Evolutionary conservation across 371 early-diverging fungal species (phyloP).

Genomic region (Nematocida ausubeli): DNA sequence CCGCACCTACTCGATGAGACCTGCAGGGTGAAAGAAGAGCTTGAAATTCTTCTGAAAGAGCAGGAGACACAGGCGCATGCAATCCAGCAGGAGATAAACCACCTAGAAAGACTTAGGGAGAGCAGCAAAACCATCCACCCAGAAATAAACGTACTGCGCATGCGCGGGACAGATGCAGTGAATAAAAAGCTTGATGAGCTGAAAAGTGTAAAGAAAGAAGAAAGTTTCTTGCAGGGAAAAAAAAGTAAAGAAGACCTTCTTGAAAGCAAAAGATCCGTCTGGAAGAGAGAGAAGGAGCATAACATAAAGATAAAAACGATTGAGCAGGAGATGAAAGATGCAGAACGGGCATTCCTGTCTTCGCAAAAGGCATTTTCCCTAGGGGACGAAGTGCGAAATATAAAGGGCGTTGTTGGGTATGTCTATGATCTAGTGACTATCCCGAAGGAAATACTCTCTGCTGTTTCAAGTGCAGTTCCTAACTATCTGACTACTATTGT

Average conservation of each 20-base stretch:
- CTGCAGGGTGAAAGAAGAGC: not conserved
- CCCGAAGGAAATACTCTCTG: conserved; percentile 58
- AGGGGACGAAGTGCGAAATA: conserved; percentile 53
- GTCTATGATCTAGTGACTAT: conserved; percentile 64
- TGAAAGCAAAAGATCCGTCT: conserved; percentile 75
- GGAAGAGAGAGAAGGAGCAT: conserved; percentile 80
- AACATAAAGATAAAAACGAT: conserved; percentile 69
- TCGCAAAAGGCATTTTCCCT: conserved; percentile 51
- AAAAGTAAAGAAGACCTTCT: conserved; percentile 71
- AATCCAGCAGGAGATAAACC: not conserved
- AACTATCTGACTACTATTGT: conserved; percentile 85
- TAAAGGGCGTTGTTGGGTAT: conserved; percentile 69
- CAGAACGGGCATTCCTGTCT: conserved; percentile 35
- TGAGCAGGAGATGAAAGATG: conserved; percentile 33
- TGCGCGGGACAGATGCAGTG: conserved; percentile 26
- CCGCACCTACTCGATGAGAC: not conserved
- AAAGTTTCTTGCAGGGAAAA: not conserved
- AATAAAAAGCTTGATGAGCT: conserved; percentile 56
- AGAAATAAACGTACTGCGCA: conserved; percentile 32
- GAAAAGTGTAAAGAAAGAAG: not conserved
- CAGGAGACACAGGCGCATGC: not conserved
- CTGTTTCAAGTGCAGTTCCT: conserved; percentile 61
- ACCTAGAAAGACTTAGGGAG: conserved; percentile 2
- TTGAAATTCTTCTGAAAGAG: not conserved
- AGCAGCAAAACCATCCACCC: conserved; percentile 1